Conservation (phyloP, 2,329 filamentous ascomycete genomes). For the Lachnellula willkommii region DNA sequence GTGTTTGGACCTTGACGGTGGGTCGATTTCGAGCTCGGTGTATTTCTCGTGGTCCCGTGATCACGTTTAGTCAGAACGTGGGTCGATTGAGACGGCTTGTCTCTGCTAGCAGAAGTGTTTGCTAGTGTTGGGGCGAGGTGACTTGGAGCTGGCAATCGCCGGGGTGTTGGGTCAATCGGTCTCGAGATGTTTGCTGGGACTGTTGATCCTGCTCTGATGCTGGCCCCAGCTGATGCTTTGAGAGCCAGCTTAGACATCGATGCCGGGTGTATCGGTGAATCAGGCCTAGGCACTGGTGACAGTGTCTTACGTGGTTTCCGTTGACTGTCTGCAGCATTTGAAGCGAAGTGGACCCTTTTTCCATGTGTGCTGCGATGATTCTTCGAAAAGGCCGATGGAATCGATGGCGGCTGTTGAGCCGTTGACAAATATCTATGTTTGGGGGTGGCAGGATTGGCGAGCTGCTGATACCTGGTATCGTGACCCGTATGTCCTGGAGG, state of each 20-base stretch:
- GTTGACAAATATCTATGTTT: not conserved
- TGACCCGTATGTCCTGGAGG: not conserved
- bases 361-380: not conserved
- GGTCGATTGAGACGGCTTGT: not conserved
- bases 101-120: not conserved
- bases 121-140: not conserved
- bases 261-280: not conserved
- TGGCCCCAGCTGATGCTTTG: not conserved
- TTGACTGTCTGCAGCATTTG: slow-evolving; percentile 15
- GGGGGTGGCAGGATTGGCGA: not conserved
- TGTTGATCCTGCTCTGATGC: not conserved
- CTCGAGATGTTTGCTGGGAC: slow-evolving; percentile 5
- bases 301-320: not conserved
- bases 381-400: not conserved
- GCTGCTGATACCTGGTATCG: not conserved
- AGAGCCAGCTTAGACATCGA: not conserved
- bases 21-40: not conserved
- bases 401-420: not conserved
- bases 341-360: slow-evolving; percentile 21
- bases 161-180: not conserved
- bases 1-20: not conserved
- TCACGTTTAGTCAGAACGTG: not conserved
- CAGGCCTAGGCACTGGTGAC: not conserved
- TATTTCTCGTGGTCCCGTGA: not conserved
- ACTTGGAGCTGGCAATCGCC: not conserved